phyloP scores from a whole-genome alignment of 2,329 filamentous ascomycete genomes.

The Pyrenochaeta sp. region DNA sequence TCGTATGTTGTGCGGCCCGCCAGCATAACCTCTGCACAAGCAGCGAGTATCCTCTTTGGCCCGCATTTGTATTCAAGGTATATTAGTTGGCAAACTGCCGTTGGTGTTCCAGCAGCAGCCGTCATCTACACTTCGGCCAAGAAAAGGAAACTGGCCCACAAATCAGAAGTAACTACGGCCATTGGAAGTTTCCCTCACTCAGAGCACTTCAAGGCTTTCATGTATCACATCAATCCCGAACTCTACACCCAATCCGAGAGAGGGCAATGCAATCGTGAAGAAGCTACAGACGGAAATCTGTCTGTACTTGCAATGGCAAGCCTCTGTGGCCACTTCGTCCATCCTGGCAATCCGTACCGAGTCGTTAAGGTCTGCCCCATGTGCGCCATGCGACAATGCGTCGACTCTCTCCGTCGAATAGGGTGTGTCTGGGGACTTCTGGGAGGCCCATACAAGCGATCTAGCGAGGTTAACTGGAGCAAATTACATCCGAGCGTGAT shows the following conservation, averaged over 20 bases:
- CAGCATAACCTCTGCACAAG: background rate
- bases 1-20: background rate
- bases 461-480: background rate
- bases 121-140: background rate
- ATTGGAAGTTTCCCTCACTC: slow-evolving; percentile 1
- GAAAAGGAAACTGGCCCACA: background rate
- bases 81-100: background rate
- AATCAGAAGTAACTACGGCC: background rate
- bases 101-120: background rate
- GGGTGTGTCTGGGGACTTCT: slow-evolving; percentile 2
- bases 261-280: background rate
- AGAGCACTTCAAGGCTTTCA: slow-evolving; percentile 1
- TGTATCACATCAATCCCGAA: background rate
- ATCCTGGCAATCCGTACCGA: background rate
- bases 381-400: slow-evolving; percentile 4
- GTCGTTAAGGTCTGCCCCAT: background rate
- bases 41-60: slow-evolving; percentile 1
- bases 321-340: slow-evolving; percentile 1
- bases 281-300: background rate
- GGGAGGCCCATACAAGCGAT: background rate
- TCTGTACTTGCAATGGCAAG: background rate
- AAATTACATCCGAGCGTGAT: background rate
- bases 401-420: slow-evolving; percentile 5
- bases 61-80: background rate
- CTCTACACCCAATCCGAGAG: background rate